These are phyloP conservation scores for Xylaria longipes DNA, from an alignment of 495 filamentous ascomycete genomes.

Conservation along the genomic window DNA sequence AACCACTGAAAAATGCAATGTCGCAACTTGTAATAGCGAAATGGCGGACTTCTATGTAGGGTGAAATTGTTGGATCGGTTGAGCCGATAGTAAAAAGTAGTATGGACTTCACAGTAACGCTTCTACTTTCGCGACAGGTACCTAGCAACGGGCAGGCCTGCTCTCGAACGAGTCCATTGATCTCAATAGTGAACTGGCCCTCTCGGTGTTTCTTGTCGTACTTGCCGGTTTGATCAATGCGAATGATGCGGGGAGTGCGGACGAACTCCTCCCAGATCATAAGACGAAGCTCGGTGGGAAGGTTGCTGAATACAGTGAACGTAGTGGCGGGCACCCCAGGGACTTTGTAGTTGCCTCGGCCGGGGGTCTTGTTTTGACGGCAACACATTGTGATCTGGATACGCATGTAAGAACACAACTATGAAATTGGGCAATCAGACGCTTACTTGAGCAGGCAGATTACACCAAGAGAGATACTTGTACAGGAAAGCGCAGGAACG, in stretches of 20 bases:
- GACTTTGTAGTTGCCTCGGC: not conserved
- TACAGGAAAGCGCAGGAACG: not conserved
- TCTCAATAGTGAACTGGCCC: not conserved
- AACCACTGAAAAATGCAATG: not conserved
- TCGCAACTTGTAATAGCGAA: constrained; percentile 4
- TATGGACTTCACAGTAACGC: not conserved
- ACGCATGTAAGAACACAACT: not conserved
- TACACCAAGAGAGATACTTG: not conserved
- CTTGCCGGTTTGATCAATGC: not conserved
- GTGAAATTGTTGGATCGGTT: not conserved
- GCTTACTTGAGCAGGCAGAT: not conserved
- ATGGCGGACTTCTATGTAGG: not conserved
- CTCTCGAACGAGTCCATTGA: constrained; percentile 3
- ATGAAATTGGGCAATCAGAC: not conserved
- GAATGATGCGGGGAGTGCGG: constrained; percentile 11
- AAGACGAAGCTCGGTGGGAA: constrained; percentile 7
- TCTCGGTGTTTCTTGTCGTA: not conserved
- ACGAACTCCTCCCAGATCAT: constrained; percentile 18
- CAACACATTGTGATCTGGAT: not conserved
- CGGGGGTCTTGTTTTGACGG: not conserved
- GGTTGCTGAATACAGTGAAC: not conserved
- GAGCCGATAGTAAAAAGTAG: not conserved
- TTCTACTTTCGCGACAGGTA: constrained; percentile 13
- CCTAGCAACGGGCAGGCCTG: constrained; percentile 14
- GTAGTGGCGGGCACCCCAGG: not conserved